A percentile compares a stretch with the other conserved stretches of the same genome.
Evolutionary conservation across 306 rosid genomes (phyloP).

Genomic region (Lathyrus aphaca): DNA sequence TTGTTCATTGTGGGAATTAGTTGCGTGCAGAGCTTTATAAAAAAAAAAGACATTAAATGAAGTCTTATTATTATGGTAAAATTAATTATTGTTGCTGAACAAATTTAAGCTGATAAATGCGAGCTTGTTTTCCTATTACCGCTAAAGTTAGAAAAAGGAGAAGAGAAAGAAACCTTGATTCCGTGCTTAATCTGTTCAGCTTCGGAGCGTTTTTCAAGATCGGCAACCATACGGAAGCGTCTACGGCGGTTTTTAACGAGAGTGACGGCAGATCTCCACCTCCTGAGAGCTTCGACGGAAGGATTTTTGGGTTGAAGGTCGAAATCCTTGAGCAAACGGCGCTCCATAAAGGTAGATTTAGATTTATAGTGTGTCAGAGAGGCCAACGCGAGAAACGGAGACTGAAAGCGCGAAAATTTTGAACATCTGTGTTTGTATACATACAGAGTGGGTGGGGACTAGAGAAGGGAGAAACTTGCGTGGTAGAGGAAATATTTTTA

Average conservation of each 20-base stretch:
- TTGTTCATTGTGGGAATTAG: no score
- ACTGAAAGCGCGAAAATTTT: neutral
- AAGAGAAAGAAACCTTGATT: constrained; percentile 54
- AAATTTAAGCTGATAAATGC: no score
- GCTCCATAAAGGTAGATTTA: constrained; percentile 44
- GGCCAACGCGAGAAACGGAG: neutral
- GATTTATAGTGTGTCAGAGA: neutral
- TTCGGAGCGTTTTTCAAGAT: constrained; percentile 74
- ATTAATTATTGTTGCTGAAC: no score
- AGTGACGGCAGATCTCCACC: constrained; percentile 83
- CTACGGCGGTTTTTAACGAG: constrained; percentile 75
- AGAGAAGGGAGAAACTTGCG: neutral
- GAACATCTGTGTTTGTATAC: neutral
- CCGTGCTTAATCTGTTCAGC: constrained; percentile 59
- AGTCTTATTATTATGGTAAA: no score
- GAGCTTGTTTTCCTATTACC: no score
- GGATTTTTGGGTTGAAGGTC: constrained; percentile 59
- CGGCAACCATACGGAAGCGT: constrained; percentile 78
- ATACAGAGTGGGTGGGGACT: neutral
- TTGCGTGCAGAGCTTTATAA: no score
- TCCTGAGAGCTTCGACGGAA: constrained; percentile 53
- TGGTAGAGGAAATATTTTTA: neutral
- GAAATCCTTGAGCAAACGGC: constrained; percentile 54
- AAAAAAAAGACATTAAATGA: no score
- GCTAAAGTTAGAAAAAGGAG: no score